These are phyloP conservation scores for Chamaecyparis obtusa DNA, from an alignment of 75 land plant species.

Conservation along the genomic window DNA sequence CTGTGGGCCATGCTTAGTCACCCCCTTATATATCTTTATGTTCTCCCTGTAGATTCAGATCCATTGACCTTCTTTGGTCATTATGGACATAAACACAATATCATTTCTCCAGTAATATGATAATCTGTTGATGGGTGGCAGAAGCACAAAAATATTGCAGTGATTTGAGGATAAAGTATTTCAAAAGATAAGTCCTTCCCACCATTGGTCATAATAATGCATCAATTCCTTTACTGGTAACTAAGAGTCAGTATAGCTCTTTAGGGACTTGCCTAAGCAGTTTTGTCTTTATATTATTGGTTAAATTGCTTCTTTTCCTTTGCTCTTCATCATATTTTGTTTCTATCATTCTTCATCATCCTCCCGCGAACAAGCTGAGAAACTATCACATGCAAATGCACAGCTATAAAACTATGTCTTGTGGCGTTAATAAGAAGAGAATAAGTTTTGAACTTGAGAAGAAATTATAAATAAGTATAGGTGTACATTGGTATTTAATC, in stretches of 20 bases:
- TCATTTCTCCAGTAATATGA: neutral
- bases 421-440: neutral
- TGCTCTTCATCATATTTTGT: neutral
- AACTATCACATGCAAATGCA: neutral
- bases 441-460: neutral
- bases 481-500: neutral
- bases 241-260: neutral
- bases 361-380: neutral
- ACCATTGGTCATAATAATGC: neutral
- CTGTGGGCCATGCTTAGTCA: neutral
- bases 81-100: neutral
- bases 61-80: neutral
- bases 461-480: neutral
- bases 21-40: neutral
- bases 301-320: neutral
- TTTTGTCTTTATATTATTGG: neutral
- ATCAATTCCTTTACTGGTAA: neutral
- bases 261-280: neutral
- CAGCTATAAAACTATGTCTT: neutral
- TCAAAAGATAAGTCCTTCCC: neutral
- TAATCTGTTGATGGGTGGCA: neutral
- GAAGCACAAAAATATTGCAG: neutral
- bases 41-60: neutral
- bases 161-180: neutral
- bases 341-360: neutral